Base-by-base conservation (phyloP, 2,329 filamentous ascomycete species). In the Aspergillus sojae region DNA sequence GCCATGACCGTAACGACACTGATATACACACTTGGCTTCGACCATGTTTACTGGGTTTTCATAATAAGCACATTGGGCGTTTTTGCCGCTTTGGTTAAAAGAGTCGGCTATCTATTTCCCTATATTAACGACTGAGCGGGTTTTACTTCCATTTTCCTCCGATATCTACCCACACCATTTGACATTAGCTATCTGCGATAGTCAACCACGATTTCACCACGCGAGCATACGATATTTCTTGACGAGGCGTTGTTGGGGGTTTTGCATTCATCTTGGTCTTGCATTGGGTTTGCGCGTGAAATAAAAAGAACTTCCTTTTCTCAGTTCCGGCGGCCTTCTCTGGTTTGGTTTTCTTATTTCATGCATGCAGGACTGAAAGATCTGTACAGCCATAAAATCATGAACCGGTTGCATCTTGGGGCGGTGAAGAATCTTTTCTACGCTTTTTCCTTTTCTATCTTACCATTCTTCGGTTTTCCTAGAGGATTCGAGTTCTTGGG, bases 31-130 rank as follows among this genome's bases (percentile, higher is more conserved):
- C 45, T 59, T 61, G 48, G 48, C 56, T 57, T 57, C 57, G 23
- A 45, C 23, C 50, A 52, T 57, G 57, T 56, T 43, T 36, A 58
- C 43, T 39, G 30, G 45, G 53, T 41, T 67, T 67, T 62, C 67
- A 67, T 65, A 62, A 57, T 50, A 62, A 61, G 65, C 59, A 65
- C 61, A 57, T 63, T 67, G 62, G 67, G 62, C 45, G 61, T 61
- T 54, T 32, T 62, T 61, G 23, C 41, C 59, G 39, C 59, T 61
- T 55, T 48, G 16, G 32, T 23, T 53, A 9, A 54, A 39, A 60
- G 28, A 58, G 32, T 30, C 48, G 58, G 19, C 19, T 57, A 55
- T 48, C 56, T 53, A 62, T 65, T 50, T 64, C 45, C 57, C 48
- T 63, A 57, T 63, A 57, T 62, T 62, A 61, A 59, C 64, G 62